Evolutionary conservation across 768 basidiomycete genomes (phyloP).

Genomic region (Candolleomyces efflorescens): DNA sequence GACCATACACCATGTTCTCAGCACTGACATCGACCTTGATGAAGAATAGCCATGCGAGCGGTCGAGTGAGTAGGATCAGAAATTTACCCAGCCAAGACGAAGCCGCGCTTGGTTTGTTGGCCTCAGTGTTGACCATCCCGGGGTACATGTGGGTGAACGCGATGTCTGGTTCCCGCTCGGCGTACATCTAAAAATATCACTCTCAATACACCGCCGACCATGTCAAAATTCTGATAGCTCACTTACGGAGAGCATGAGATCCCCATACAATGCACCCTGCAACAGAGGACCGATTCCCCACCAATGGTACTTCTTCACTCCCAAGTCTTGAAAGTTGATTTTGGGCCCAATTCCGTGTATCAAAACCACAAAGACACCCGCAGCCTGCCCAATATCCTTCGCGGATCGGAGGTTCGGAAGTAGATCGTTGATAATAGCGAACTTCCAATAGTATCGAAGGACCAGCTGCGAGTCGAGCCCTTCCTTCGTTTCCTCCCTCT

Average conservation of each 20-base stretch:
- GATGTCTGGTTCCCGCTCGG: slow-evolving; percentile 34
- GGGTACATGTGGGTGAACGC: slow-evolving; percentile 42
- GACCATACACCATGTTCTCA: slow-evolving; percentile 28
- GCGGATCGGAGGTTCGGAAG: slow-evolving; percentile 33
- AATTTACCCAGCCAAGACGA: slow-evolving; percentile 12
- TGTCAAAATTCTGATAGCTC: not conserved
- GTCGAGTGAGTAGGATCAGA: slow-evolving; percentile 14
- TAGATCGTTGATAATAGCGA: slow-evolving; percentile 34
- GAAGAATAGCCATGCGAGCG: slow-evolving; percentile 19
- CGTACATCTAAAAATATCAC: slow-evolving; percentile 17
- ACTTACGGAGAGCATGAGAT: slow-evolving; percentile 33
- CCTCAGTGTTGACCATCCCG: slow-evolving; percentile 31
- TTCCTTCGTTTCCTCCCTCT: slow-evolving; percentile 34
- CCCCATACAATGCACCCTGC: slow-evolving; percentile 29
- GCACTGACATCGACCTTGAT: slow-evolving; percentile 20
- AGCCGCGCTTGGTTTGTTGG: slow-evolving; percentile 6
- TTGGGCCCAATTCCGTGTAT: slow-evolving; percentile 21
- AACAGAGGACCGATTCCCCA: slow-evolving; percentile 18
- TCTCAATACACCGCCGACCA: not conserved
- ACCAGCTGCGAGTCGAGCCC: slow-evolving; percentile 38
- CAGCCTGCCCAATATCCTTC: slow-evolving; percentile 29
- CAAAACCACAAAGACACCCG: slow-evolving; percentile 34
- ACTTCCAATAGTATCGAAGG: slow-evolving; percentile 36
- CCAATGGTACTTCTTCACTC: slow-evolving; percentile 30
- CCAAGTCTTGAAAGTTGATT: slow-evolving; percentile 35